A percentile compares a stretch with the other conserved stretches of the same genome.
These are phyloP conservation scores for Aspergillus sp. DNA, from an alignment of 2,329 filamentous ascomycete genomes.

Conservation along the genomic window DNA sequence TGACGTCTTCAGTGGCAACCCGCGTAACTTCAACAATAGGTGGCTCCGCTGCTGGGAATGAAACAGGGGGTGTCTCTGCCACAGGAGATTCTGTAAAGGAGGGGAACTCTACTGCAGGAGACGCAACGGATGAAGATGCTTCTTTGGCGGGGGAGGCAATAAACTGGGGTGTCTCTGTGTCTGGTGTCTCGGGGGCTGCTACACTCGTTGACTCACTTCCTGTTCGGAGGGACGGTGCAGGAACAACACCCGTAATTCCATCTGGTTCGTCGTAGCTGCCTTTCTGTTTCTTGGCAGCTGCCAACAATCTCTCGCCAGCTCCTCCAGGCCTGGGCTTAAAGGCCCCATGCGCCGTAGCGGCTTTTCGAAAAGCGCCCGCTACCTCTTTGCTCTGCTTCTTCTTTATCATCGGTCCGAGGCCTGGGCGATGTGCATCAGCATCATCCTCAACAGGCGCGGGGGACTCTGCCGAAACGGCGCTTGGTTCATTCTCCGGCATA, in stretches of 20 bases:
- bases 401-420: conserved; percentile 87
- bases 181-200: conserved; percentile 22
- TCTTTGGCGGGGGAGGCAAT: conserved; percentile 12
- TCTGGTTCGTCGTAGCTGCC: conserved; percentile 68
- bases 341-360: conserved; percentile 63
- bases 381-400: conserved; percentile 68
- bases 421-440: conserved; percentile 61
- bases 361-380: conserved; percentile 73
- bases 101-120: conserved; percentile 1
- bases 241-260: conserved; percentile 84
- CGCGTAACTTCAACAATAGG: conserved; percentile 38
- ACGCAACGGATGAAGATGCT: conserved; percentile 18
- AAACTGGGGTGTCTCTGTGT: conserved; percentile 2
- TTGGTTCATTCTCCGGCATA: conserved; percentile 6
- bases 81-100: conserved; percentile 1
- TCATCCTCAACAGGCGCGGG: conserved; percentile 35
- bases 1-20: conserved; percentile 22
- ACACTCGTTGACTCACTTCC: conserved; percentile 30
- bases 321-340: conserved; percentile 89
- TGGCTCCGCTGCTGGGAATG: conserved; percentile 13
- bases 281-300: conserved; percentile 49
- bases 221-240: conserved; percentile 58
- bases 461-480: conserved; percentile 9
- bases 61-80: conserved; percentile 9
- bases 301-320: conserved; percentile 72